Base-by-base conservation (phyloP, 768 basidiomycete species). In the Serpula lacrymans region DNA sequence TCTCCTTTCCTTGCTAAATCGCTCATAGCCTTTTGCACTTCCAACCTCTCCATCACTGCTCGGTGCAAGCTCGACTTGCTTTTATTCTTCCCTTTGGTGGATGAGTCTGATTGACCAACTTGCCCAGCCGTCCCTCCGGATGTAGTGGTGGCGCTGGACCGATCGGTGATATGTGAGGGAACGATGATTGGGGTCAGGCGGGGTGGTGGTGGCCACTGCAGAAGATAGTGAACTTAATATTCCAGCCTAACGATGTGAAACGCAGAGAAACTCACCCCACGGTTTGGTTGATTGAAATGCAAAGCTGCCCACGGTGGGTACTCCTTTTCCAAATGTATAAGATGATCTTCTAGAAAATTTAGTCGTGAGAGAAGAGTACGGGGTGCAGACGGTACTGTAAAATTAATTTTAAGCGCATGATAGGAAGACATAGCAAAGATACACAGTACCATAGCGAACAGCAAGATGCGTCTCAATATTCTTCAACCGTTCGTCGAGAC, bases 301-400 rank as follows among this genome's bases (percentile, higher is more conserved):
- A 90, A 64, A 6, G 88, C 86, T 0, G 88, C 85, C 88, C 88
- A 90, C 5, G 88, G 85, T 3, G 88, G 88, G 52, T 87, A 89
- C 38, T 88, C 86, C 51, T 78, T 85, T 57, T 91, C 88, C 2
- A 91, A 68, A 36, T 72, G 73, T 26, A 84, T 70, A 44, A 91
- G 73, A 51, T 89, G 87, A 26, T 88, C 83, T 57, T 91, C 88
- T 1, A 91, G 59, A 46, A 77, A 80, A 46, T 78, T 77, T 13
- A 91, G 62, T 1, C 88, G 78, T 21, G 75, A 67, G 17, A 83
- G 65, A 16, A 90, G 62, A 4, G 74, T 80, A 6, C 71, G 74
- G 0, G 88, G 88, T 3, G 77, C 75, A 4, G 77, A 78, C 18
- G 88, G 88, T 0, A 89, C 88, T 90, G 40, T 31, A 42, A 44